These are phyloP conservation scores for Monilinia vaccinii-corymbosi DNA, from an alignment of 2,329 filamentous ascomycete species.

Conservation along the genomic window DNA sequence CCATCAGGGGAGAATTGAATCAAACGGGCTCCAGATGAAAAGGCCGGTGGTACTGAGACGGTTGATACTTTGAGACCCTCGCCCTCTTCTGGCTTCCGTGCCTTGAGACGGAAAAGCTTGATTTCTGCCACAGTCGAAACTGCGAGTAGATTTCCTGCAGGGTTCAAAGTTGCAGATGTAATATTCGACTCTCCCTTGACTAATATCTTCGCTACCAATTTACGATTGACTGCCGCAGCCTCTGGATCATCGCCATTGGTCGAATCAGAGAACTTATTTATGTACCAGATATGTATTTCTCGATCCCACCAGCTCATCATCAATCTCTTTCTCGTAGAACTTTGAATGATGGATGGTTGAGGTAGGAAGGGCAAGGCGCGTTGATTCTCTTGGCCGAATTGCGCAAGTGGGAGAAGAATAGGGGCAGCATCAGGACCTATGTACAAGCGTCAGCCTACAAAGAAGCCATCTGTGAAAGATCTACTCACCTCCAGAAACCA, in stretches of 20 bases:
- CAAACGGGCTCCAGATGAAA: constrained; percentile 58
- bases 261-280: constrained; percentile 29
- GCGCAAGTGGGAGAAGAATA: constrained; percentile 69
- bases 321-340: constrained; percentile 63
- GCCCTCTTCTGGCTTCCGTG: constrained; percentile 40
- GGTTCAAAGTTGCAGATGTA: constrained; percentile 62
- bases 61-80: constrained; percentile 63
- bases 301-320: constrained; percentile 89
- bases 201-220: constrained; percentile 60
- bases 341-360: constrained; percentile 63
- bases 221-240: constrained; percentile 41
- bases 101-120: constrained; percentile 65
- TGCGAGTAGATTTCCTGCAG: constrained; percentile 64
- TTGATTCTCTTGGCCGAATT: constrained; percentile 72
- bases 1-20: constrained; percentile 62
- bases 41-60: constrained; percentile 49
- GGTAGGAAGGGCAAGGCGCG: constrained; percentile 76
- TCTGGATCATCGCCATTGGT: constrained; percentile 33
- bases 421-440: constrained; percentile 78
- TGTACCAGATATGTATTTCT: constrained; percentile 74
- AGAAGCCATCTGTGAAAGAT: constrained; percentile 9
- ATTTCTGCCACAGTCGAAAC: constrained; percentile 65
- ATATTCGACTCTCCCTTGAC: constrained; percentile 73
- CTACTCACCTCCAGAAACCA: constrained; percentile 76
- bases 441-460: constrained; percentile 27